Conservation (phyloP, 176 grass and related monocot genomes). For the Otatea glauca region DNA sequence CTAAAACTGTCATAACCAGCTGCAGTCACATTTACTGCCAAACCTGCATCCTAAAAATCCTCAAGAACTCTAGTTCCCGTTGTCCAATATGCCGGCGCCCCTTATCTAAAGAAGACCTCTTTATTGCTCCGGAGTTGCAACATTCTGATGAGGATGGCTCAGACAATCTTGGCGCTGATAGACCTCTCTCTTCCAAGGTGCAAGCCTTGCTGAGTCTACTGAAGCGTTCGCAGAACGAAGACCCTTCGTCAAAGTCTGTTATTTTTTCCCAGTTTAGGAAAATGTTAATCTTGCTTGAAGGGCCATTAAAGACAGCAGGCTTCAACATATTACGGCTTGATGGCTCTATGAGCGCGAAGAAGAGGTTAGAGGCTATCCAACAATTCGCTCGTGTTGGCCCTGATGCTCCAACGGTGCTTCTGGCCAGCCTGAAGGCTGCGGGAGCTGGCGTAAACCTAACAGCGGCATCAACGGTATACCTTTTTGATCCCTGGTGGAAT, state of each 20-base stretch:
- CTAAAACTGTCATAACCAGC: slow-evolving; percentile 80
- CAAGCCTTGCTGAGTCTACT: slow-evolving; percentile 72
- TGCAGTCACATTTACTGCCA: slow-evolving; percentile 94
- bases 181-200: slow-evolving; percentile 81
- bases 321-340: slow-evolving; percentile 68
- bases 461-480: slow-evolving; percentile 80
- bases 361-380: slow-evolving; percentile 69
- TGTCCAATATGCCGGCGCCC: slow-evolving; percentile 86
- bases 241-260: slow-evolving; percentile 73
- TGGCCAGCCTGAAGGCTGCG: slow-evolving; percentile 82
- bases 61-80: slow-evolving; percentile 69
- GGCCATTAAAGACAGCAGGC: slow-evolving; percentile 67
- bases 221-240: slow-evolving; percentile 49
- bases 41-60: slow-evolving; percentile 74
- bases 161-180: slow-evolving; percentile 27
- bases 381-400: slow-evolving; percentile 52
- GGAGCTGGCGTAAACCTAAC: slow-evolving; percentile 84
- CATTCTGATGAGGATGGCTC: slow-evolving; percentile 60
- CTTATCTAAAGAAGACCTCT: slow-evolving; percentile 82
- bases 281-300: slow-evolving; percentile 85
- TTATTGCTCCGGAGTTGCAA: slow-evolving; percentile 64
- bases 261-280: slow-evolving; percentile 93
- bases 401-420: slow-evolving; percentile 64
- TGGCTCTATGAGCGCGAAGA: slow-evolving; percentile 73
- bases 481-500: slow-evolving; percentile 97